Evolutionary conservation across 1,284 basidiomycete genomes (phyloP).

Genomic region (Leccinum subspadiceum): DNA sequence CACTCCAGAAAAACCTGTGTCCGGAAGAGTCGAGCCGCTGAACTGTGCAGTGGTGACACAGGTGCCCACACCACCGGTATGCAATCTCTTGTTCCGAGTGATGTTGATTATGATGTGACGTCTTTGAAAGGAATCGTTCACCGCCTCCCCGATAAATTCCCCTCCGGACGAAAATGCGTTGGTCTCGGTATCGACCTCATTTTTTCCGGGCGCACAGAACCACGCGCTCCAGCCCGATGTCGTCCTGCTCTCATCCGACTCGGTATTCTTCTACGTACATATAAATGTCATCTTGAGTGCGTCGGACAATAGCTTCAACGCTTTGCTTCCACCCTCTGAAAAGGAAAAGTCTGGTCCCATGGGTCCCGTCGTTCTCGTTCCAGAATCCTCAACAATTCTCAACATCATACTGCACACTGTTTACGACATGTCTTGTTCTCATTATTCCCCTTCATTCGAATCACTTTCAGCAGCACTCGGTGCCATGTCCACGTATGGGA

Average conservation of each 20-base stretch:
- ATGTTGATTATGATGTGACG: slow-evolving; percentile 6
- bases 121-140: slow-evolving; percentile 44
- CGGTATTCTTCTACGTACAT: slow-evolving; percentile 74
- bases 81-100: slow-evolving; percentile 20
- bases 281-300: slow-evolving; percentile 44
- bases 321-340: slow-evolving; percentile 39
- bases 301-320: slow-evolving; percentile 56
- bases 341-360: slow-evolving; percentile 36
- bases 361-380: slow-evolving; percentile 45
- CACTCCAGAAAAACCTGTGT: slow-evolving; percentile 35
- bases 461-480: slow-evolving; percentile 47
- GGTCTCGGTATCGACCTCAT: slow-evolving; percentile 77
- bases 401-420: slow-evolving; percentile 62
- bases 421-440: slow-evolving; percentile 59
- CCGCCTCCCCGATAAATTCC: slow-evolving; percentile 45
- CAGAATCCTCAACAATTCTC: slow-evolving; percentile 51
- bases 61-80: slow-evolving; percentile 66
- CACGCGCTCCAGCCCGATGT: slow-evolving; percentile 55
- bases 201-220: slow-evolving; percentile 65
- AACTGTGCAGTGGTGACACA: slow-evolving; percentile 35
- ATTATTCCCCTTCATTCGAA: slow-evolving; percentile 57
- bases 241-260: slow-evolving; percentile 65
- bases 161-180: slow-evolving; percentile 41
- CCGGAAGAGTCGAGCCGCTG: slow-evolving; percentile 28
- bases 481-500: slow-evolving; percentile 50